A percentile compares a stretch with the other conserved stretches of the same genome.
phyloP scores from a whole-genome alignment of 2,329 filamentous ascomycete species.

The Hymenoscyphus scutula region DNA sequence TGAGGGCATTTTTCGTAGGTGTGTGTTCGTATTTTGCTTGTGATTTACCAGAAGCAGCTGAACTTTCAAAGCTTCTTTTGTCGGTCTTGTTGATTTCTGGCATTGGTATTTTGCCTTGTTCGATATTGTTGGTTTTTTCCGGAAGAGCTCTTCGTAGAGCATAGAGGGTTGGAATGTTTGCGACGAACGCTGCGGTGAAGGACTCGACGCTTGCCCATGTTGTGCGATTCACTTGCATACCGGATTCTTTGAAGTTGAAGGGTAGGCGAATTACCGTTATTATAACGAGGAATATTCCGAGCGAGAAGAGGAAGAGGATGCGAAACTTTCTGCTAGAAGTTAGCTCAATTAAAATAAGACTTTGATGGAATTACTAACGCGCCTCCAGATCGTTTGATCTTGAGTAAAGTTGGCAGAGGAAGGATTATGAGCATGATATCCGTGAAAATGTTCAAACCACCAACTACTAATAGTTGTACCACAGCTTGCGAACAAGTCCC shows the following conservation, averaged over 20 bases:
- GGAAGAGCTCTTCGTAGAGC: slow-evolving; percentile 8
- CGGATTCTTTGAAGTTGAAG: slow-evolving; percentile 11
- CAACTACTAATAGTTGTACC: slow-evolving; percentile 12
- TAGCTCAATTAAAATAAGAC: slow-evolving; percentile 38
- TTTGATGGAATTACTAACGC: slow-evolving; percentile 17
- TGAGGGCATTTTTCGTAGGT: neutral
- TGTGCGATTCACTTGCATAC: slow-evolving; percentile 17
- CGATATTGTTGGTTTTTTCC: neutral
- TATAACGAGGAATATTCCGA: slow-evolving; percentile 19
- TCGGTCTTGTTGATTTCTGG: neutral
- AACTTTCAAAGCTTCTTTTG: neutral
- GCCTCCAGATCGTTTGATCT: slow-evolving; percentile 10
- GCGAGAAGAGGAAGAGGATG: slow-evolving; percentile 15
- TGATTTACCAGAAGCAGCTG: neutral
- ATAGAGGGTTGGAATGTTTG: slow-evolving; percentile 14
- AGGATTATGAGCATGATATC: slow-evolving; percentile 26
- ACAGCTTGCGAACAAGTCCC: slow-evolving; percentile 18
- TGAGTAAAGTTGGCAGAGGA: slow-evolving; percentile 21
- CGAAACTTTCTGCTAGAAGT: slow-evolving; percentile 6
- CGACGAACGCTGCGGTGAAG: slow-evolving; percentile 20
- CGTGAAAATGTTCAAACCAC: slow-evolving; percentile 24
- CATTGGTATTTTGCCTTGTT: neutral
- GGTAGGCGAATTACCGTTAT: slow-evolving; percentile 22
- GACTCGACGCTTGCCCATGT: slow-evolving; percentile 21
- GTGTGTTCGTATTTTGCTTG: neutral